phyloP scores from a whole-genome alignment of 2,329 filamentous ascomycete genomes.

The Grosmannia serpens region DNA sequence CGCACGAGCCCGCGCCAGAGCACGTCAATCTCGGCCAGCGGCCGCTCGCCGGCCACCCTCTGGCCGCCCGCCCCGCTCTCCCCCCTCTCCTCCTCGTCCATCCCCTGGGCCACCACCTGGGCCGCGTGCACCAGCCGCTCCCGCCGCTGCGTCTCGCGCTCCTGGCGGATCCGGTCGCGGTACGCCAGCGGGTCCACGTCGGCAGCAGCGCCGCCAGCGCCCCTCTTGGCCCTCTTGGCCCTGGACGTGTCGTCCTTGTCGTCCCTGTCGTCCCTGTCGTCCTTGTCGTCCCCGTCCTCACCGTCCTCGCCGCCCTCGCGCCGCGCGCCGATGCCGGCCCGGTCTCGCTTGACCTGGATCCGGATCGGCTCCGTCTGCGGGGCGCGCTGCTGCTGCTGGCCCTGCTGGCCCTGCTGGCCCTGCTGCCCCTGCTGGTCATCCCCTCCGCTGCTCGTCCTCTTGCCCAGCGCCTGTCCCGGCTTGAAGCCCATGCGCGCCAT shows the following conservation, averaged over 20 bases:
- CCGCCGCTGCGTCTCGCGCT: constrained; percentile 54
- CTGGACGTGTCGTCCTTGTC: constrained; percentile 57
- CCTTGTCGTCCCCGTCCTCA: constrained; percentile 67
- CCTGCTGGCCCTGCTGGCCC: neutral
- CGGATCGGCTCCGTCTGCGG: constrained; percentile 57
- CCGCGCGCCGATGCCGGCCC: constrained; percentile 60
- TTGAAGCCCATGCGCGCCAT: constrained; percentile 94
- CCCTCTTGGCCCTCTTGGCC: constrained; percentile 18
- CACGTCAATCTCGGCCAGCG: constrained; percentile 42
- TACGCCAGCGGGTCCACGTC: constrained; percentile 55
- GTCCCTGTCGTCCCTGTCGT: constrained; percentile 63
- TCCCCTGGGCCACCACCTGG: constrained; percentile 69
- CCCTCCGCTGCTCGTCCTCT: constrained; percentile 4
- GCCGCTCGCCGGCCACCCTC: constrained; percentile 2
- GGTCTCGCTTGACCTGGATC: constrained; percentile 65
- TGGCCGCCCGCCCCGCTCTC: constrained; percentile 9
- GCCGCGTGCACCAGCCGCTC: constrained; percentile 65
- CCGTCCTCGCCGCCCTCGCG: too few relatives aligned
- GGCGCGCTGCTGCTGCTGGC: neutral
- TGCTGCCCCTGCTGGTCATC: neutral
- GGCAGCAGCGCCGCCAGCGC: constrained; percentile 27
- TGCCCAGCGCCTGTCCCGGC: constrained; percentile 60
- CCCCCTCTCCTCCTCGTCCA: constrained; percentile 50
- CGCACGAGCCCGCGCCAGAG: constrained; percentile 69
- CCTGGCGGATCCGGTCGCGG: constrained; percentile 56